Base-by-base conservation (phyloP, 1,284 basidiomycete genomes). In the Naganishia sp. region DNA sequence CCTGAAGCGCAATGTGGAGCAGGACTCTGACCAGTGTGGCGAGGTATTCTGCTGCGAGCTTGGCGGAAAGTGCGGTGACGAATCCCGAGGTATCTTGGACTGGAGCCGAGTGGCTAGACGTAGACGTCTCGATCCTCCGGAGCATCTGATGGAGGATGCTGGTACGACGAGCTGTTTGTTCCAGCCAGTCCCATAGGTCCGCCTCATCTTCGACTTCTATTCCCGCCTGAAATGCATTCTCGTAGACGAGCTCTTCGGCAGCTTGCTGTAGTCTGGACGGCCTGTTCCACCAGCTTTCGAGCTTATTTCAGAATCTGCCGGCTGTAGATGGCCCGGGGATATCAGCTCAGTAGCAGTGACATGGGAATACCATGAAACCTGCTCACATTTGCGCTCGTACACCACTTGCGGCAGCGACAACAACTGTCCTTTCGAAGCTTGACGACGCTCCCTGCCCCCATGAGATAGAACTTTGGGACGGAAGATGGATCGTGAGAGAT, bases 261-360 rank as follows among this genome's bases (percentile, higher is more conserved):
- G 36, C 53, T 23, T 36, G 31, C 21, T 55, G 7, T 0, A 55
- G 33, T 55, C 31, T 55, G 18, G 53, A 42, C 2, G 53, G 53
- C 36, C 53, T 16, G 36, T 55, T 55, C 53, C 53, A 55, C 53
- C 53, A 55, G 33, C 53, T 55, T 42, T 55, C 53, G 33, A 55
- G 53, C 13, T 31, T 25, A 16, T 31, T 28, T 39, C 21, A 36
- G 33, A 55, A 55, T 18, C 33, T n/a, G 18, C 18, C 18, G 16
- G 28, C 53, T 55, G n/a, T 21, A 5, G 2, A 33, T 33, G 6
- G 16, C 10, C 21, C 6, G 1, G 39, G 16, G 18, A 9, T 31
- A 33, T 55, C 53, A 55, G 50, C 25, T 25, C 6, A n/a, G 16
- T 23, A 16, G 28, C 25, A 36, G 21, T 21, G 16, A 50, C 7